Percentiles rank a stretch among this genome's conserved stretches.
phyloP scores from a whole-genome alignment of 2,329 filamentous ascomycete genomes.

The Graphium sp. region DNA sequence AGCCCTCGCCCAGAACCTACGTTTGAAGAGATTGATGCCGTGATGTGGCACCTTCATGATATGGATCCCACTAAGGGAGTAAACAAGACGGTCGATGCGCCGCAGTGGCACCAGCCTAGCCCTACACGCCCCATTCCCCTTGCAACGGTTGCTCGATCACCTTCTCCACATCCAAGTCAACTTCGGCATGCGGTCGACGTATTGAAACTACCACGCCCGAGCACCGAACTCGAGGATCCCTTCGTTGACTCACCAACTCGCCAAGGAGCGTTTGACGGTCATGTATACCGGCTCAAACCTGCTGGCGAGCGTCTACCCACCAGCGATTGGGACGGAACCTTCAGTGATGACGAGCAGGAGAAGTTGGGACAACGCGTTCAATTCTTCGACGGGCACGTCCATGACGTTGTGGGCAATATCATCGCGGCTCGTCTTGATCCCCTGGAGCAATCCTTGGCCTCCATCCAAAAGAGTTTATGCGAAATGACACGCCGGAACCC shows the following conservation, averaged over 20 bases:
- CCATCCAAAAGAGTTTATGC: constrained; percentile 55
- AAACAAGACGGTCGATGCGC: constrained; percentile 36
- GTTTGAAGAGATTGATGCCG: constrained; percentile 77
- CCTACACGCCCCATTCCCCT: constrained; percentile 19
- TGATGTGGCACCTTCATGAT: constrained; percentile 74
- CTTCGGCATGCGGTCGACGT: constrained; percentile 10
- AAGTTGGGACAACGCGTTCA: constrained; percentile 67
- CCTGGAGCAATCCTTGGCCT: constrained; percentile 60
- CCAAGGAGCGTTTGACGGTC: constrained; percentile 32
- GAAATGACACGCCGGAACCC: constrained; percentile 35
- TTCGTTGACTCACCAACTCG: constrained; percentile 35
- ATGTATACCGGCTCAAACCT: constrained; percentile 46
- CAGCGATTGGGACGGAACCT: constrained; percentile 85
- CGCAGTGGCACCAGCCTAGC: constrained; percentile 28
- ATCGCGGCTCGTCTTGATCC: constrained; percentile 64
- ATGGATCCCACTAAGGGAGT: constrained; percentile 58
- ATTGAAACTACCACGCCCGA: constrained; percentile 31
- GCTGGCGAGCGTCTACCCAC: constrained; percentile 40
- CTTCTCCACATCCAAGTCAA: constrained; percentile 1
- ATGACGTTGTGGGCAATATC: constrained; percentile 65
- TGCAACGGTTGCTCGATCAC: constrained; percentile 11
- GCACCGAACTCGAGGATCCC: constrained; percentile 43
- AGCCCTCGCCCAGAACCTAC: constrained; percentile 23
- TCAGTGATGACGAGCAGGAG: constrained; percentile 66
- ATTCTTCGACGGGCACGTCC: constrained; percentile 86